Evolutionary conservation across 257 asterid species (phyloP).

Genomic region (Gardenia jasminoides): DNA sequence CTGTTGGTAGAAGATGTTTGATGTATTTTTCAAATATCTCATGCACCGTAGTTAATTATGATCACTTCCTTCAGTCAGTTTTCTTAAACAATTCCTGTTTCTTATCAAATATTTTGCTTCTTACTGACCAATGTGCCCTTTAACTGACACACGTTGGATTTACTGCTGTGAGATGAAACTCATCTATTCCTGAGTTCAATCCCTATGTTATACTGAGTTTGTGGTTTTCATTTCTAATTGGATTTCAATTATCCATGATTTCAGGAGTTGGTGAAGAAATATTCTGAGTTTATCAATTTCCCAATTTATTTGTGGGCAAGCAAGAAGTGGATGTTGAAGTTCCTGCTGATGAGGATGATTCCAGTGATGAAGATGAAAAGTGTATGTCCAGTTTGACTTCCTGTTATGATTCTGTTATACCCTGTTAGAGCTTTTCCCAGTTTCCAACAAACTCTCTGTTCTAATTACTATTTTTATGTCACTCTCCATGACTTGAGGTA

Average conservation of each 20-base stretch:
- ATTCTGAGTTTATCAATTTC: slow-evolving; percentile 90
- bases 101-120: not conserved
- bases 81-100: not conserved
- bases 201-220: not conserved
- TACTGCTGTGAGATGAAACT: not conserved
- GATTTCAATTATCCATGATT: slow-evolving; percentile 13
- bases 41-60: not conserved
- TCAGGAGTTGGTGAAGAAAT: slow-evolving; percentile 84
- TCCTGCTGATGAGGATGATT: slow-evolving; percentile 84
- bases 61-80: not conserved
- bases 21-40: not conserved
- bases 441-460: not conserved
- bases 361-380: slow-evolving; percentile 66
- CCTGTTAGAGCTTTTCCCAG: slow-evolving; percentile 7
- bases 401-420: slow-evolving; percentile 5
- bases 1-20: not conserved
- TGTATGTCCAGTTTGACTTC: slow-evolving; percentile 34
- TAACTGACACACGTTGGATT: not conserved
- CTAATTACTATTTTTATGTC: not conserved
- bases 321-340: slow-evolving; percentile 85
- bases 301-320: slow-evolving; percentile 88
- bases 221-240: slow-evolving; percentile 1
- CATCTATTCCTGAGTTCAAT: not conserved
- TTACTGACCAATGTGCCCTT: not conserved
- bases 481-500: not conserved